Conservation (phyloP, 306 rosid species). For the Oxytropis ochrocephala region DNA sequence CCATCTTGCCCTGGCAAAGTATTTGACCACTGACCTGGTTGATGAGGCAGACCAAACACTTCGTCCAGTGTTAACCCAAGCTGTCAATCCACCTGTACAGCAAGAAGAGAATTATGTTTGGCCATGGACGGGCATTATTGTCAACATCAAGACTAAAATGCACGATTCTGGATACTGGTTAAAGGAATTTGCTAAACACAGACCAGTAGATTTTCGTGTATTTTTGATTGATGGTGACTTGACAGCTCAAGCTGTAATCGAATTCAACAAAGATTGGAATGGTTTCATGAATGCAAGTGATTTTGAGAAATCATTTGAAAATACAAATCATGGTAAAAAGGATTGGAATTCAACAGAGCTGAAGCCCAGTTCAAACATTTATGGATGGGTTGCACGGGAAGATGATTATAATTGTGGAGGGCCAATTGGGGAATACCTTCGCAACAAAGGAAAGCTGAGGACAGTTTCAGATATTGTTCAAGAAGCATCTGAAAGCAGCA, state of each 20-base stretch:
- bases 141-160: constrained; percentile 36
- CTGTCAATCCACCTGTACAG: constrained; percentile 32
- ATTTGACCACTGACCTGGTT: constrained; percentile 60
- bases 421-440: constrained; percentile 72
- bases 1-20: constrained; percentile 86
- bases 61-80: constrained; percentile 29
- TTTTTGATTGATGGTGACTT: constrained; percentile 34
- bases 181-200: constrained; percentile 45
- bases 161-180: constrained; percentile 57
- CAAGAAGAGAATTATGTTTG: constrained; percentile 64
- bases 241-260: constrained; percentile 40
- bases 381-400: constrained; percentile 90
- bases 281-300: constrained; percentile 73
- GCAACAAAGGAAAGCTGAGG: constrained; percentile 65
- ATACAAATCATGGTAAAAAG: constrained; percentile 43
- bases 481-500: constrained; percentile 60
- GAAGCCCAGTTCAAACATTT: constrained; percentile 38
- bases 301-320: constrained; percentile 64
- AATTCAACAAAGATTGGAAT: constrained; percentile 66
- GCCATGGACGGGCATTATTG: constrained; percentile 92
- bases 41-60: constrained; percentile 45
- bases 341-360: constrained; percentile 44
- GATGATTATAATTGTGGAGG: constrained; percentile 63
- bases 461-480: constrained; percentile 72
- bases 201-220: constrained; percentile 39